Conservation (phyloP, 495 filamentous ascomycete genomes). For the Hyaloscypha hepaticicola region DNA sequence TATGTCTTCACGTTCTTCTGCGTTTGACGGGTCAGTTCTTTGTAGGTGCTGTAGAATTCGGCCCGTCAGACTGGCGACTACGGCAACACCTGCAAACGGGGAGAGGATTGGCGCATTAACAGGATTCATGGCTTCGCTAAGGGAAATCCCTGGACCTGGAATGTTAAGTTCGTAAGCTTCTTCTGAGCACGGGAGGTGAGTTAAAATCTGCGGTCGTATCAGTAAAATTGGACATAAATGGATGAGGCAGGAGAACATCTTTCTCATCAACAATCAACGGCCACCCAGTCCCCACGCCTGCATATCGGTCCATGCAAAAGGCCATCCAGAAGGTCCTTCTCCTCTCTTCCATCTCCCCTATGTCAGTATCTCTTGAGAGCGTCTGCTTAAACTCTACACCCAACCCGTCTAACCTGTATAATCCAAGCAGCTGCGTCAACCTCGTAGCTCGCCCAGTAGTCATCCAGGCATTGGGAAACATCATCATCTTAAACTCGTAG, state of each 20-base stretch:
- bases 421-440: constrained; percentile 81
- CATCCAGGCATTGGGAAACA: constrained; percentile 91
- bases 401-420: constrained; percentile 82
- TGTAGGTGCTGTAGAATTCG: constrained; percentile 89
- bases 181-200: constrained; percentile 78
- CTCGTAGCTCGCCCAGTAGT: constrained; percentile 74
- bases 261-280: constrained; percentile 87
- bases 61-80: constrained; percentile 84
- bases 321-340: constrained; percentile 90
- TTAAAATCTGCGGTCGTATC: constrained; percentile 57
- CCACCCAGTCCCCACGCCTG: constrained; percentile 96
- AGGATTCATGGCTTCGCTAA: constrained; percentile 68
- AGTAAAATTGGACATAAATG: constrained; percentile 32
- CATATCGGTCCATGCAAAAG: constrained; percentile 84
- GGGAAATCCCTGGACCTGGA: constrained; percentile 60
- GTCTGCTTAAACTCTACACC: constrained; percentile 85
- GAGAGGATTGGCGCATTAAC: constrained; percentile 68
- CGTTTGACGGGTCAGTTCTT: constrained; percentile 74
- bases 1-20: constrained; percentile 76
- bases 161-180: constrained; percentile 77
- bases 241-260: constrained; percentile 74
- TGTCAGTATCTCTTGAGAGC: constrained; percentile 76
- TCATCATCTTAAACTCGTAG: constrained; percentile 95
- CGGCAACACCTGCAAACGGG: constrained; percentile 72
- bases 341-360: constrained; percentile 88